These are phyloP conservation scores for Leccinum ambiguum DNA, from an alignment of 1,284 basidiomycete species.

Conservation along the genomic window DNA sequence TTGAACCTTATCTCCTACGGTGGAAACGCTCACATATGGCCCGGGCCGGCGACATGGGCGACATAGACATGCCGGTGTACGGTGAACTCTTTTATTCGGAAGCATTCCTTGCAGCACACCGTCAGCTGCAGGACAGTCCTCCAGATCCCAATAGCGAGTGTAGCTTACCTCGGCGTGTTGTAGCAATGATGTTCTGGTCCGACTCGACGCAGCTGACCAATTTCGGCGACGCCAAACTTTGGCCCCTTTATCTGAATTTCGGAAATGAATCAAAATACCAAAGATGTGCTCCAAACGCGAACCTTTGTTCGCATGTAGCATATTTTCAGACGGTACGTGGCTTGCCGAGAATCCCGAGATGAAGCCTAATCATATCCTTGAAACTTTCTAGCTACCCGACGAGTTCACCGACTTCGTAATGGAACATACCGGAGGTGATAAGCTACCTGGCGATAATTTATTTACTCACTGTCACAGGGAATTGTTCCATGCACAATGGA, in stretches of 20 bases:
- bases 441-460: neutral
- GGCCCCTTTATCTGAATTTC: neutral
- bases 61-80: neutral
- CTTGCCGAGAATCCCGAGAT: neutral
- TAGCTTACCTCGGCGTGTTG: neutral
- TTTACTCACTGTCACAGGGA: constrained; percentile 2
- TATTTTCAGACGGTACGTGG: neutral
- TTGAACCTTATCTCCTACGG: neutral
- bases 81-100: neutral
- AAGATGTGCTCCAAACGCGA: neutral
- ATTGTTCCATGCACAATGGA: neutral
- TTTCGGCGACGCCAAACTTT: neutral
- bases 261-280: neutral
- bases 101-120: neutral
- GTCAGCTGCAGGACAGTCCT: neutral
- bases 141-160: neutral
- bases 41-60: neutral
- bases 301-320: neutral
- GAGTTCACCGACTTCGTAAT: neutral
- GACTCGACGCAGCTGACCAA: neutral
- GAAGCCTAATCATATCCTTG: neutral
- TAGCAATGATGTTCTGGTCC: neutral
- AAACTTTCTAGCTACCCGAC: neutral
- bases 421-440: neutral
- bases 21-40: neutral